Evolutionary conservation across 176 grass and related monocot species (phyloP).

Genomic region (Cocos nucifera): DNA sequence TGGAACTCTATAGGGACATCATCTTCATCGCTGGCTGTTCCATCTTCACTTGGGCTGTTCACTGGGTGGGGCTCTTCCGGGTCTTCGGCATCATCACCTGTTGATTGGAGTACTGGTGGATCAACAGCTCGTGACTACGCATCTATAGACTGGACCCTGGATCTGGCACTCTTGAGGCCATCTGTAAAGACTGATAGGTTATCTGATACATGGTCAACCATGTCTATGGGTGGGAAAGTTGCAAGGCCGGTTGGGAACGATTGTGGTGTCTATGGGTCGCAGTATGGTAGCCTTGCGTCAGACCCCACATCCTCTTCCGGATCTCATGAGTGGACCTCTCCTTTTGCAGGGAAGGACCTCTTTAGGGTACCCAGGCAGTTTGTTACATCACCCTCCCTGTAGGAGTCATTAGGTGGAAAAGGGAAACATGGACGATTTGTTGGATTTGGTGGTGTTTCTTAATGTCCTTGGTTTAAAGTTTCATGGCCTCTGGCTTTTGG

Average conservation of each 20-base stretch:
- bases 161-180: slow-evolving; percentile 56
- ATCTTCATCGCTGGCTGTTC: slow-evolving; percentile 32
- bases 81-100: slow-evolving; percentile 22
- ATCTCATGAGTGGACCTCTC: slow-evolving; percentile 59
- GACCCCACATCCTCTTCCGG: slow-evolving; percentile 33
- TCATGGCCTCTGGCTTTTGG: too few species aligned
- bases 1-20: slow-evolving; percentile 44
- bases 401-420: slow-evolving; percentile 53
- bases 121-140: slow-evolving; percentile 63
- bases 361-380: slow-evolving; percentile 21
- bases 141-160: slow-evolving; percentile 88
- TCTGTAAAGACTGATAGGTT: slow-evolving; percentile 40
- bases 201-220: slow-evolving; percentile 92
- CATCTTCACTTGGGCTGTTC: slow-evolving; percentile 57
- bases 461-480: slow-evolving; percentile 49
- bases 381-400: slow-evolving; percentile 24
- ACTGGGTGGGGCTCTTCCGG: slow-evolving; percentile 48
- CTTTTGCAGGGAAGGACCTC: slow-evolving; percentile 55
- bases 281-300: slow-evolving; percentile 37
- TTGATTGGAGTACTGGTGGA: slow-evolving; percentile 62
- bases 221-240: slow-evolving; percentile 83
- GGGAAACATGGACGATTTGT: slow-evolving; percentile 25
- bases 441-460: slow-evolving; percentile 44
- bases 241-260: slow-evolving; percentile 27
- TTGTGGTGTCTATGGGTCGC: slow-evolving; percentile 27